Evolutionary conservation across 768 basidiomycete species (phyloP), one percentile per base, ranked within the genome.

Genomic region (Omphalotus guepiniiformis): DNA sequence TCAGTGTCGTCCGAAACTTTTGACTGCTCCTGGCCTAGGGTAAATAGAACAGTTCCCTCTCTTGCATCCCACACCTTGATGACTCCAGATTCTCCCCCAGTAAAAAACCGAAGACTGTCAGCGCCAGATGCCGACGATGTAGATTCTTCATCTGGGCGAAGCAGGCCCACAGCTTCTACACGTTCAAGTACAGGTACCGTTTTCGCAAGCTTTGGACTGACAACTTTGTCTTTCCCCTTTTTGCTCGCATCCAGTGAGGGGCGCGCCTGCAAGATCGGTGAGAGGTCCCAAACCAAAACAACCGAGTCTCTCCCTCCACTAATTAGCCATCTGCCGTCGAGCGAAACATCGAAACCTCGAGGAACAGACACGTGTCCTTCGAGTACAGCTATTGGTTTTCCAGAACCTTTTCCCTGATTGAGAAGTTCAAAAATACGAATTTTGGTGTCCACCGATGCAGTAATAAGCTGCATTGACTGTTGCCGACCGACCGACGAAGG

Each of bases 301-400:
- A 98, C 93, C 6, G 91, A 85, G 65, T 99, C 96, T 49, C 96
- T 73, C 22, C 94, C 95, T 13, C 91, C 94, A 48, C 85, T 93
- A 48, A 98, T 70, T 19, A 96, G 76, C 85, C 88, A 94, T 58
- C 82, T 81, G 11, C 94, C 95, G 60, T 97, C 93, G 6, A 63
- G 60, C 3, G 88, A 87, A 19, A 93, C 80, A 56, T 88, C 92
- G 30, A 98, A 73, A 6, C 92, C 93, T 47, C 96, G 75, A 8
- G 95, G 93, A 29, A 98, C 94, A 29, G 90, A 93, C 34, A 89
- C 88, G 64, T 99, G 96, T 0, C 94, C 96, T 56, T 98, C 94
- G 15, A 99, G 72, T n/a, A 94, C 75, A 9, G 83, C 83, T 49
- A 85, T 70, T 36, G 91, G 80, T 63, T 85, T 81, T 47, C 79